phyloP scores from a whole-genome alignment of 225 moss, liverwort and hornwort species.

The Physcomitrium patens region DNA sequence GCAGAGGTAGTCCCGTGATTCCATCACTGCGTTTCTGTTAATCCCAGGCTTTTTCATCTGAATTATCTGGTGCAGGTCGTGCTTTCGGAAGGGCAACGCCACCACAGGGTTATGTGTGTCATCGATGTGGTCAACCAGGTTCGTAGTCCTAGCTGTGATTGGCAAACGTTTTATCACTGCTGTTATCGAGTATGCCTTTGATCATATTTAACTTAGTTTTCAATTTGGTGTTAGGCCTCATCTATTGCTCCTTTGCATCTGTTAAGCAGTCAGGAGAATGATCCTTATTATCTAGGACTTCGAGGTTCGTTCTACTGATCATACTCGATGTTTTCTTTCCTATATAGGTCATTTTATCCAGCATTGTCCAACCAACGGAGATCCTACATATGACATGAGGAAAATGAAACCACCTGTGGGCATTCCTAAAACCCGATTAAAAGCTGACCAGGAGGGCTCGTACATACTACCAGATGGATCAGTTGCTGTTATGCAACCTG shows the following conservation, averaged over 20 bases:
- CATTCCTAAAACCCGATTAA: constrained; percentile 92
- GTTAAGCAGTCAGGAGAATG: background rate
- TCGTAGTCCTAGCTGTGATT: constrained; percentile 24
- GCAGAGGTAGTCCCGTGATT: background rate
- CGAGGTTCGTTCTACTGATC: background rate
- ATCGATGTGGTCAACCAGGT: constrained; percentile 99
- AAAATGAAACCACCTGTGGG: constrained; percentile 97
- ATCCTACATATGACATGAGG: constrained; percentile 93
- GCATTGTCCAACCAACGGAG: constrained; percentile 97
- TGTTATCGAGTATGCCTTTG: background rate
- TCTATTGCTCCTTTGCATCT: background rate
- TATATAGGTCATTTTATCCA: constrained; percentile 90
- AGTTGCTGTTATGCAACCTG: constrained; percentile 96
- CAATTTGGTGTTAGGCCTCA: background rate
- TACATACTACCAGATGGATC: constrained; percentile 93
- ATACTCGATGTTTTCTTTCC: constrained; percentile 18
- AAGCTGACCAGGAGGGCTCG: constrained; percentile 92
- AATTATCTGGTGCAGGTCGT: constrained; percentile 61
- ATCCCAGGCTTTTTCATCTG: background rate
- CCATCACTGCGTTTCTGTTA: constrained; percentile 8
- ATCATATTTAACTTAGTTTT: background rate
- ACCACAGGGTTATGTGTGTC: constrained; percentile 97
- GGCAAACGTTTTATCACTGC: background rate
- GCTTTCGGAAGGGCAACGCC: constrained; percentile 89
- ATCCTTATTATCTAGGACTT: constrained; percentile 7